Percentiles rank a stretch among this genome's conserved stretches.
These are phyloP conservation scores for Lignosus rhinocerotis DNA, from an alignment of 1,284 basidiomycete species.

Conservation along the genomic window DNA sequence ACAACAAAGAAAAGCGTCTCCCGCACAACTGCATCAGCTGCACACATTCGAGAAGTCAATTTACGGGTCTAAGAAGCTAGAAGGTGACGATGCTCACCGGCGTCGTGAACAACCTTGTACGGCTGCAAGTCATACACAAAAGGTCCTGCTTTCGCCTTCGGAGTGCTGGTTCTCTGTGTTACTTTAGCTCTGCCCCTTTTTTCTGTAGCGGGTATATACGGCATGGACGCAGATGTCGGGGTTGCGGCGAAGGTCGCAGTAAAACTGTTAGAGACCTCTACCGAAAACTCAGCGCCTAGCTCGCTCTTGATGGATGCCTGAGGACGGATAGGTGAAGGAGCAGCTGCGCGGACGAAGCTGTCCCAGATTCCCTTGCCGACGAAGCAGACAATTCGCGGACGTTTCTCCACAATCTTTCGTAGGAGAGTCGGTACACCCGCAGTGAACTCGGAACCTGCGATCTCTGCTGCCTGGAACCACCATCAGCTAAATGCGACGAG, in stretches of 20 bases:
- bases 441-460: slow-evolving; percentile 26
- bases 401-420: slow-evolving; percentile 51
- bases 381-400: slow-evolving; percentile 67
- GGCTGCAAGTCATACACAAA: slow-evolving; percentile 42
- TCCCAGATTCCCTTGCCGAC: slow-evolving; percentile 74
- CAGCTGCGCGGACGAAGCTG: slow-evolving; percentile 23
- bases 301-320: not conserved
- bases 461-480: slow-evolving; percentile 26
- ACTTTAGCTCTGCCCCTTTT: not conserved
- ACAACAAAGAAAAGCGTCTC: slow-evolving; percentile 69
- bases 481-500: not conserved
- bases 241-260: not conserved
- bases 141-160: not conserved
- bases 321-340: not conserved
- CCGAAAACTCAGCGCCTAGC: not conserved
- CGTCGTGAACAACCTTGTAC: slow-evolving; percentile 46
- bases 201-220: not conserved
- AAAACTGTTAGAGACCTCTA: not conserved
- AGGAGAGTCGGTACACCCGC: slow-evolving; percentile 43
- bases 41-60: not conserved
- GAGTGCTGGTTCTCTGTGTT: not conserved
- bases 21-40: slow-evolving; percentile 4
- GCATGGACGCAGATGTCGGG: not conserved
- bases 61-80: not conserved
- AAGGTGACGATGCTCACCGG: slow-evolving; percentile 6